Evolutionary conservation across 306 rosid genomes (phyloP), one percentile per base, ranked within the genome.

Genomic region (Trifolium dubium): DNA sequence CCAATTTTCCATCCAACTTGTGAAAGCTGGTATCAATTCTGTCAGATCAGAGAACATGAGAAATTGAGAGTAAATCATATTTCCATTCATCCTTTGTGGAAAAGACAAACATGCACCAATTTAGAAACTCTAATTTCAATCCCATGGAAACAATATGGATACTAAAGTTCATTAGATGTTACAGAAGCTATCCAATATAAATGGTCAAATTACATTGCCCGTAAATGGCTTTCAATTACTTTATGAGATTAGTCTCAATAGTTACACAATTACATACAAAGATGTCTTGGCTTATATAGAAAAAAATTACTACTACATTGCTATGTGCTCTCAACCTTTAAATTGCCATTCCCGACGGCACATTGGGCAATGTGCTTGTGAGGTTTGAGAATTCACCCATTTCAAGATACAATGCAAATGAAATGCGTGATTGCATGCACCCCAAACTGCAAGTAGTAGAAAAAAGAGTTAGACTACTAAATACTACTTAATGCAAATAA

Each of bases 351-450:
- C 98, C 70, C 96, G 84, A 53, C 92, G 91, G 81, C 98, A 91
- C 98, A 91, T 89, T 74, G 98, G 94, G 83, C 92, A 91, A 85
- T 88, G 94, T 7, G 98, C 98, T 71, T 93, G 92, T 69, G 97
- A 86, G 6, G 92, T 84, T 44, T 89, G 96, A 56, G 96, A 86
- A 78, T 89, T 91, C 79, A 93, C 94, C 96, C 96, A 93, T 84
- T 91, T 91, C 66, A 93, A 72, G 77, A 91, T 91, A 82, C 97
- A 91, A 71, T 91, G 98, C 83, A 93, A 92, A 84, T 93, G 97
- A 81, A 93, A 89, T 8, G 97, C 93, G 50, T 91, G 97, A 83
- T 90, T 93, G 29, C 58, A 51, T 51, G 58, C 58, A 17, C 58
- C 58, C 58, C 58, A 51, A 15, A 51, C 58, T 51, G 58, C 29